phyloP scores from a whole-genome alignment of 805 yeast genomes.

The Cyberlindnera meyerae region DNA sequence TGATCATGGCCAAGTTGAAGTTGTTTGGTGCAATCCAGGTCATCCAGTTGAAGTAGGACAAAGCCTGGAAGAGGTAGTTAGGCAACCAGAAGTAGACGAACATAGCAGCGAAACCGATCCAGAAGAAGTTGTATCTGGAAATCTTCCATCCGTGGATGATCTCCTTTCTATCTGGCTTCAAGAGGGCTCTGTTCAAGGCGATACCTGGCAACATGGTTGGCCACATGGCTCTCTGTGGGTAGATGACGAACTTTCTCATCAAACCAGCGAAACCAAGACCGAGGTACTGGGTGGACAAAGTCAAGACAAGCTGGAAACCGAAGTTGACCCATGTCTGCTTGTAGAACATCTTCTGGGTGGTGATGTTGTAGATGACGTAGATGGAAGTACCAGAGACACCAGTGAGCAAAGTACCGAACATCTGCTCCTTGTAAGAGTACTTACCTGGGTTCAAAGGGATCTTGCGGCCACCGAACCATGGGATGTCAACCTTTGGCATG shows the following conservation, averaged over 20 bases:
- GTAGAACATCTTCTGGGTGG: conserved; percentile 30
- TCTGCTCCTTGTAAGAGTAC: conserved; percentile 61
- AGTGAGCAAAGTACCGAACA: conserved; percentile 48
- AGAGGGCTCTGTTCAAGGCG: conserved; percentile 44
- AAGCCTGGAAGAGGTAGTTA: conserved; percentile 36
- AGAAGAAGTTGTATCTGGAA: conserved; percentile 32
- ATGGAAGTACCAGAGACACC: conserved; percentile 27
- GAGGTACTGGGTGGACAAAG: conserved; percentile 52
- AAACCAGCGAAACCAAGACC: conserved; percentile 68
- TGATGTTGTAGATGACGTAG: conserved; percentile 36
- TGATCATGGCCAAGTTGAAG: conserved; percentile 41
- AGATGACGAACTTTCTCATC: conserved; percentile 52
- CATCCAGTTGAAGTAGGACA: conserved; percentile 48
- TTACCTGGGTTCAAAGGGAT: conserved; percentile 55
- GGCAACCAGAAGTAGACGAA: conserved; percentile 45
- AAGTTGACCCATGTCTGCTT: conserved; percentile 31
- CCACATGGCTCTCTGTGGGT: conserved; percentile 50
- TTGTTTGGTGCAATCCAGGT: conserved; percentile 53
- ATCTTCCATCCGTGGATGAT: conserved; percentile 31
- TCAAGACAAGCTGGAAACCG: conserved; percentile 49
- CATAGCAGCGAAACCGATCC: conserved; percentile 28
- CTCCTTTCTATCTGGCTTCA: conserved; percentile 32
- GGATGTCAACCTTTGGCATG: conserved; percentile 44
- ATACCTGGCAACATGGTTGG: conserved; percentile 45
- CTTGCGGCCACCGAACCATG: conserved; percentile 34